Conservation (phyloP, 2,329 filamentous ascomycete species). For the Elsinoe batatas region DNA sequence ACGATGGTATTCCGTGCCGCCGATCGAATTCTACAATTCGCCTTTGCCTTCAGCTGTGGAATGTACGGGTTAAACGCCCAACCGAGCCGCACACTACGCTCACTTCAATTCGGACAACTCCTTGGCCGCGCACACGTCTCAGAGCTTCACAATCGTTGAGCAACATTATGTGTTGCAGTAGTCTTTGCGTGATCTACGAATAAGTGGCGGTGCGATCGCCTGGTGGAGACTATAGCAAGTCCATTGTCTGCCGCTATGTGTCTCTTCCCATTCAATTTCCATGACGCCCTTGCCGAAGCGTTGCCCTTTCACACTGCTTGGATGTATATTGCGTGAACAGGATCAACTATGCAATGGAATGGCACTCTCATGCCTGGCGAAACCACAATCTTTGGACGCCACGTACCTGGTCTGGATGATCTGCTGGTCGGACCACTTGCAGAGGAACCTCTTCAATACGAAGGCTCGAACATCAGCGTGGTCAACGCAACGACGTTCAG, state of each 20-base stretch:
- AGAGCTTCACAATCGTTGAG: not conserved
- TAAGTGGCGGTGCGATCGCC: not conserved
- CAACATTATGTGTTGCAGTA: not conserved
- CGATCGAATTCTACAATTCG: not conserved
- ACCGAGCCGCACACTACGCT: slow-evolving; percentile 4
- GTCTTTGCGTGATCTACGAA: not conserved
- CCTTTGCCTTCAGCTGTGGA: not conserved
- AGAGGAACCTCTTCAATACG: not conserved
- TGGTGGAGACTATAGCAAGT: not conserved
- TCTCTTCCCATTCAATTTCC: not conserved
- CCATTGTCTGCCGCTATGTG: not conserved
- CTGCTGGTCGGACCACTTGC: not conserved
- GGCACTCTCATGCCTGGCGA: not conserved
- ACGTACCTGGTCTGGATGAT: not conserved
- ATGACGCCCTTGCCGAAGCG: not conserved
- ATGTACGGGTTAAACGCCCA: not conserved
- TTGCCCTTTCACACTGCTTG: not conserved
- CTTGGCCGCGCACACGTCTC: not conserved
- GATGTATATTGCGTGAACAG: not conserved
- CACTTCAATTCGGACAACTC: not conserved
- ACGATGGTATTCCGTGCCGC: too few relatives aligned
- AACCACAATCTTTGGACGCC: not conserved
- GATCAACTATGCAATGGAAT: not conserved
- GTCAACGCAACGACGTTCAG: not conserved
- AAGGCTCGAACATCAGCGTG: not conserved